A percentile compares a stretch with the other conserved stretches of the same genome.
Evolutionary conservation across 2,329 filamentous ascomycete genomes (phyloP).

Genomic region (Aspergillus sp.): DNA sequence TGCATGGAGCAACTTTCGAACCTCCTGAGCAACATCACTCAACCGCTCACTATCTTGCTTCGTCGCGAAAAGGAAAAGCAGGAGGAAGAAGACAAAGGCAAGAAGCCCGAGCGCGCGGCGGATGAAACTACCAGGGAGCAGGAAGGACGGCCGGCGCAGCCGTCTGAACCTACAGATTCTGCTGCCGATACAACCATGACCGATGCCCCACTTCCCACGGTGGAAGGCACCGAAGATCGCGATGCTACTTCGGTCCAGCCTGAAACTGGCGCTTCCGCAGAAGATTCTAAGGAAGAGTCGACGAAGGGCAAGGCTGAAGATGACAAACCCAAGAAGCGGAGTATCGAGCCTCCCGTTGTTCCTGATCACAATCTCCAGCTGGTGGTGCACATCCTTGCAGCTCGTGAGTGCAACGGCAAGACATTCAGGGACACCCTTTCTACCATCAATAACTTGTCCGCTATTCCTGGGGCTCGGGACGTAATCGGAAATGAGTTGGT

Average conservation of each 20-base stretch:
- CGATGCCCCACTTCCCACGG: constrained; percentile 34
- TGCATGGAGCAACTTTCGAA: constrained; percentile 94
- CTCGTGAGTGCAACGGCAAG: constrained; percentile 93
- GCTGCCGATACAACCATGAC: constrained; percentile 40
- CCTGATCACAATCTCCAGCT: constrained; percentile 86
- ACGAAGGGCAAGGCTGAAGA: constrained; percentile 45
- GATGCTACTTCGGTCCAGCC: constrained; percentile 24
- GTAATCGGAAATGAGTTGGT: constrained; percentile 93
- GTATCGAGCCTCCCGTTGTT: constrained; percentile 76
- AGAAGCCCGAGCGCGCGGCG: constrained; percentile 31
- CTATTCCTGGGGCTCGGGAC: constrained; percentile 84
- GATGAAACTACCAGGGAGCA: constrained; percentile 17
- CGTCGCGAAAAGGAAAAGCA: constrained; percentile 78
- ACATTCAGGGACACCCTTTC: constrained; percentile 97
- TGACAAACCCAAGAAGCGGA: constrained; percentile 58
- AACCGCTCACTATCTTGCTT: constrained; percentile 77
- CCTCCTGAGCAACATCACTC: constrained; percentile 82
- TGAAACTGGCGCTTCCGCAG: constrained; percentile 32
- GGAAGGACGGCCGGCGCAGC: constrained; percentile 26
- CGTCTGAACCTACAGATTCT: constrained; percentile 21
- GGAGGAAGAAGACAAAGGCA: constrained; percentile 42
- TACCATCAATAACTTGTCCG: constrained; percentile 96
- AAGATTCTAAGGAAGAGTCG: constrained; percentile 24
- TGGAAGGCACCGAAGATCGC: constrained; percentile 31
- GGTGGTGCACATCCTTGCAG: constrained; percentile 95